Evolutionary conservation across 2,329 filamentous ascomycete species (phyloP).

Genomic region (Akanthomyces muscarius): DNA sequence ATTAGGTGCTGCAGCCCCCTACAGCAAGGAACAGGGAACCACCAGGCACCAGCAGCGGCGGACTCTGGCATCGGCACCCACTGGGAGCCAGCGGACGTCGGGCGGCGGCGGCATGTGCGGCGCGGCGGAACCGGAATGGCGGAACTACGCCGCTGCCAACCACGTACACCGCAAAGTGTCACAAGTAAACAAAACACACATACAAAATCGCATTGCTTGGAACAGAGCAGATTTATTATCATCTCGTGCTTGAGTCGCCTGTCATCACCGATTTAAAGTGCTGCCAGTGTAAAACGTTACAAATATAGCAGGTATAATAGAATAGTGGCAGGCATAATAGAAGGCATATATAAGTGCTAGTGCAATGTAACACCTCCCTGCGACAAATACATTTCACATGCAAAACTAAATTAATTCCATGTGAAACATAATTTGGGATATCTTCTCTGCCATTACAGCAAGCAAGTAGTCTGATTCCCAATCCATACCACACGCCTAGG

Average conservation of each 20-base stretch:
- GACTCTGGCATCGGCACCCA: too few species aligned
- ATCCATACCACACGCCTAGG: too few species aligned
- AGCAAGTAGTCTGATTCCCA: too few species aligned
- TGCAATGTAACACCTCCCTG: not conserved
- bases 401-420: too few species aligned
- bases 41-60: slow-evolving; percentile 3
- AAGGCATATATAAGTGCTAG: not conserved
- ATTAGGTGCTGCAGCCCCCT: not conserved
- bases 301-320: not conserved
- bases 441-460: too few species aligned
- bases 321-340: not conserved
- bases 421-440: too few species aligned
- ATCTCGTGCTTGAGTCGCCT: too few species aligned
- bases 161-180: not conserved
- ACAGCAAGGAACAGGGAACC: slow-evolving; percentile 9
- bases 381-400: not conserved
- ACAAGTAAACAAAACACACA: not conserved
- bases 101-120: not conserved
- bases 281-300: not conserved
- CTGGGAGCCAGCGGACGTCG: not conserved
- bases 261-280: too few species aligned
- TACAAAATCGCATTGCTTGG: not conserved
- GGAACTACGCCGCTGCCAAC: slow-evolving; percentile 1
- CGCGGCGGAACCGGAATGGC: not conserved
- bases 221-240: not conserved